phyloP scores from a whole-genome alignment of 1,284 basidiomycete genomes.

The Apiotrichum gamsii region DNA sequence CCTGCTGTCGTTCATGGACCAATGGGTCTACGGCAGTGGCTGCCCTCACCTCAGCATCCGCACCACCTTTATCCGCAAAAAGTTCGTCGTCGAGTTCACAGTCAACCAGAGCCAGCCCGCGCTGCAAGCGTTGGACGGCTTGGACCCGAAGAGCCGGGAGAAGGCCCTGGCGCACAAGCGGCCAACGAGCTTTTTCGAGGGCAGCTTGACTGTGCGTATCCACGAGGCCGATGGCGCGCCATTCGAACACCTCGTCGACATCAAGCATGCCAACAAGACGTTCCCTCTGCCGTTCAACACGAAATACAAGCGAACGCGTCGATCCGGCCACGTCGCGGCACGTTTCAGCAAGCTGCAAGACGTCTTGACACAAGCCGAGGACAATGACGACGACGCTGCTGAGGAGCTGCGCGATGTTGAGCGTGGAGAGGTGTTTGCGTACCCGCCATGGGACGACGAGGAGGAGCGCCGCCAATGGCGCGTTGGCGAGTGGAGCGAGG shows the following conservation, averaged over 20 bases:
- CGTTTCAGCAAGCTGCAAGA: constrained; percentile 73
- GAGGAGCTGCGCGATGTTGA: constrained; percentile 75
- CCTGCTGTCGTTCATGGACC: constrained; percentile 82
- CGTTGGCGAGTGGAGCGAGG: constrained; percentile 96
- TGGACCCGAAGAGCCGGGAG: constrained; percentile 18
- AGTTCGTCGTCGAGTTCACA: constrained; percentile 93
- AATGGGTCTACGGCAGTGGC: constrained; percentile 98
- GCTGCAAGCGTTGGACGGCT: constrained; percentile 24
- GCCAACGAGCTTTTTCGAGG: constrained; percentile 82
- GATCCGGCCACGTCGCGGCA: constrained; percentile 66
- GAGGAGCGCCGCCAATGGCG: constrained; percentile 91
- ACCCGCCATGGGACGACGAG: constrained; percentile 83
- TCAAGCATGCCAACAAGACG: constrained; percentile 76
- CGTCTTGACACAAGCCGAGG: constrained; percentile 83
- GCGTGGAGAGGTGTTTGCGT: constrained; percentile 69
- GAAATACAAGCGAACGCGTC: constrained; percentile 95
- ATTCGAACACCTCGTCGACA: constrained; percentile 95
- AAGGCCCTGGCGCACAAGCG: constrained; percentile 59
- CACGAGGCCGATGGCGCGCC: constrained; percentile 99
- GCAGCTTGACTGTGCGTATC: constrained; percentile 93
- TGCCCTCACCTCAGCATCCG: constrained; percentile 86
- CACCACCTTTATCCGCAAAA: constrained; percentile 93
- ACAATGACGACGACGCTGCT: constrained; percentile 82
- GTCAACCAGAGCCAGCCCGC: constrained; percentile 85
- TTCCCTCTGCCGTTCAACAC: constrained; percentile 99